Evolutionary conservation across 192 early-diverging fungal species (phyloP).

Genomic region (Pilobolus umbonatus): DNA sequence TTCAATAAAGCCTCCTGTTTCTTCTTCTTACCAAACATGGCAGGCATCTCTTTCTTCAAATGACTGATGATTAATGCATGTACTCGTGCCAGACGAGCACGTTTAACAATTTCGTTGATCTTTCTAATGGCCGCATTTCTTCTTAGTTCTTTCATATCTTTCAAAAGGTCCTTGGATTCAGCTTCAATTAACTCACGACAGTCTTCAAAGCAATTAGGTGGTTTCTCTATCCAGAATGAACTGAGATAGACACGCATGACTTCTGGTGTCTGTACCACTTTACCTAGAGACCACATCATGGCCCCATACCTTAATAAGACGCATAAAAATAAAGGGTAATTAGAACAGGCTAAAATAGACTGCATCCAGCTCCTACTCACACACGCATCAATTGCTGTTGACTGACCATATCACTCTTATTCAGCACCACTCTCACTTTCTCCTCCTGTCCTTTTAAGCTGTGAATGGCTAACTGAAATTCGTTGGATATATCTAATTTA

Average conservation of each 20-base stretch:
- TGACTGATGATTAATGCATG: conserved; percentile 80
- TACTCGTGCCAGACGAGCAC: conserved; percentile 63
- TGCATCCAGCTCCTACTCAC: conserved; percentile 32
- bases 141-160: conserved; percentile 64
- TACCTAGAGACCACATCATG: conserved; percentile 89
- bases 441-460: conserved; percentile 73
- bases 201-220: conserved; percentile 61
- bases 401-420: conserved; percentile 81
- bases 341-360: background rate
- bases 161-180: conserved; percentile 70
- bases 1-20: conserved; percentile 68
- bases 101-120: conserved; percentile 84
- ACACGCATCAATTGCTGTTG: conserved; percentile 83
- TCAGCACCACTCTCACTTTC: conserved; percentile 76
- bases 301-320: conserved; percentile 61
- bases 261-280: conserved; percentile 78
- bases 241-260: conserved; percentile 77
- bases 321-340: background rate
- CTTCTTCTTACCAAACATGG: conserved; percentile 69
- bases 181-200: conserved; percentile 55
- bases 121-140: conserved; percentile 73
- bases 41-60: conserved; percentile 70
- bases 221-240: conserved; percentile 70
- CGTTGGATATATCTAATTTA: conserved; percentile 83
- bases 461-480: conserved; percentile 73